phyloP scores from a whole-genome alignment of 1,139 yeast species.

The Fermentozyma sake region DNA sequence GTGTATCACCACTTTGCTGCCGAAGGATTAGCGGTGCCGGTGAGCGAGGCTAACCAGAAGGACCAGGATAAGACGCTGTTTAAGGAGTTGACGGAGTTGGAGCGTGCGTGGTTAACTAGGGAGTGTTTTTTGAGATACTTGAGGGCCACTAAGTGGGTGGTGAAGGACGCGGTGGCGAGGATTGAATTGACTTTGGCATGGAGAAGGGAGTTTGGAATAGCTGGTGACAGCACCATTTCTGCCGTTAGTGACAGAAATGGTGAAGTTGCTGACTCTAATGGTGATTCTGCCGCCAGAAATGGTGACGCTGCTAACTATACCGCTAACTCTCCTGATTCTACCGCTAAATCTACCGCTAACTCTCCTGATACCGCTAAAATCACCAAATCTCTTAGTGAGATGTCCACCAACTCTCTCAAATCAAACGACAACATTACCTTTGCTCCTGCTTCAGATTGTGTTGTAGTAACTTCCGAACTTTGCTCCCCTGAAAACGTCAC shows the following conservation, averaged over 20 bases:
- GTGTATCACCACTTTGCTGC: slow-evolving; percentile 20
- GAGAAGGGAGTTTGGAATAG: slow-evolving; percentile 46
- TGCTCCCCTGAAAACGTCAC: slow-evolving; percentile 39
- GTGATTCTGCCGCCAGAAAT: too few species aligned
- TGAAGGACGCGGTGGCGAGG: slow-evolving; percentile 35
- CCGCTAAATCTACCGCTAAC: too few species aligned
- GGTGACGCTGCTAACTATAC: slow-evolving; percentile 33
- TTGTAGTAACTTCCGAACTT: slow-evolving; percentile 28
- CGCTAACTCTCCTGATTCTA: too few species aligned
- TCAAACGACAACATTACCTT: background rate
- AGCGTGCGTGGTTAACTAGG: slow-evolving; percentile 44
- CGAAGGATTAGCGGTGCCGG: slow-evolving; percentile 29
- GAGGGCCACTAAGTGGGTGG: slow-evolving; percentile 45
- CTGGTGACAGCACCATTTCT: too few species aligned
- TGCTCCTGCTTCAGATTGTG: too few species aligned
- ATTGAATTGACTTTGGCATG: slow-evolving; percentile 42
- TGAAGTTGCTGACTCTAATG: too few species aligned
- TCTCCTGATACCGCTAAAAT: too few species aligned
- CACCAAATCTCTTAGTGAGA: too few species aligned
- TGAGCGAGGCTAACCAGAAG: slow-evolving; percentile 36
- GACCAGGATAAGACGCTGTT: slow-evolving; percentile 16
- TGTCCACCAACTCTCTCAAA: too few species aligned
- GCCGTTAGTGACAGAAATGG: too few species aligned
- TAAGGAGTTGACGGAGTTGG: slow-evolving; percentile 22
- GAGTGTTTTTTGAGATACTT: slow-evolving; percentile 46